These are phyloP conservation scores for Elsinoe australis DNA, from an alignment of 2,329 filamentous ascomycete genomes.

Conservation along the genomic window DNA sequence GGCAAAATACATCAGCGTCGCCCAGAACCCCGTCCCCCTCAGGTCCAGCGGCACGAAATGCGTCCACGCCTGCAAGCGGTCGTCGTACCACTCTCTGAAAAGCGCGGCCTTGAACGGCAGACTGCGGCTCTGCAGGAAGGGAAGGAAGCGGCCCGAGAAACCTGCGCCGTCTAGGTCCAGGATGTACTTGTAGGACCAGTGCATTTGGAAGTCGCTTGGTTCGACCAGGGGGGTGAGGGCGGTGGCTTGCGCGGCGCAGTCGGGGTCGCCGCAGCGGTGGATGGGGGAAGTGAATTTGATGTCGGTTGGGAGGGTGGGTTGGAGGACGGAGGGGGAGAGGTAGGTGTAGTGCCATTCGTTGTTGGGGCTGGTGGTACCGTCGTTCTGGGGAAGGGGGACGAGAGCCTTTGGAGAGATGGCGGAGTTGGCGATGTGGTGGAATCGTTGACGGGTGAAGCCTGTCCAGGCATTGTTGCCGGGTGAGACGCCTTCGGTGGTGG, in stretches of 20 bases:
- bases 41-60: constrained; percentile 75
- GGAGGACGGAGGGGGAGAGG: constrained; percentile 48
- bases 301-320: constrained; percentile 47
- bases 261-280: constrained; percentile 46
- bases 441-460: constrained; percentile 61
- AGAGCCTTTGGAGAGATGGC: constrained; percentile 26
- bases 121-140: constrained; percentile 57
- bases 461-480: constrained; percentile 49
- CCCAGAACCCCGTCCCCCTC: constrained; percentile 65
- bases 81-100: constrained; percentile 73
- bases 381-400: constrained; percentile 56
- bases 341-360: constrained; percentile 50
- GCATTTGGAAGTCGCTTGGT: constrained; percentile 46
- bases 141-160: constrained; percentile 58
- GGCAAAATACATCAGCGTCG: constrained; percentile 65
- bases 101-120: constrained; percentile 64
- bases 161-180: constrained; percentile 63
- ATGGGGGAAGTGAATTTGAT: constrained; percentile 54
- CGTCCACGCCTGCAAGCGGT: constrained; percentile 64
- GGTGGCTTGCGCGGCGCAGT: constrained; percentile 46
- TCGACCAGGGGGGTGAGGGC: constrained; percentile 45
- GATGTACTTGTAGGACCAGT: constrained; percentile 62
- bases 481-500: constrained; percentile 50
- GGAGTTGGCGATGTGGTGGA: constrained; percentile 61
- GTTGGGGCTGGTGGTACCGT: constrained; percentile 27